These are phyloP conservation scores for Cercophora sp. DNA, from an alignment of 495 filamentous ascomycete species.

Conservation along the genomic window DNA sequence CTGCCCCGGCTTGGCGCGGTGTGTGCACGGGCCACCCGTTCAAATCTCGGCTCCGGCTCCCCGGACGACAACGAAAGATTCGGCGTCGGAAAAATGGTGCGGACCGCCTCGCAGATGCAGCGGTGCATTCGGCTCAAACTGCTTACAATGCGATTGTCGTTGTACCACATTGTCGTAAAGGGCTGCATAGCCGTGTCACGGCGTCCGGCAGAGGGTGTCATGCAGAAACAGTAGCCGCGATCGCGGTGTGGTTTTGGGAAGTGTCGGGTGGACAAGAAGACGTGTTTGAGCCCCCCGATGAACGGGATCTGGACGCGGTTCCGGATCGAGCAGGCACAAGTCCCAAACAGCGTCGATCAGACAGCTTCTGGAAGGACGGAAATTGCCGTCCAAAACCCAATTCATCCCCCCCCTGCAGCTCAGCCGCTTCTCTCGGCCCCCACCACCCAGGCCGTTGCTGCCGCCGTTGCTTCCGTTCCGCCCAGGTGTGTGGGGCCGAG, in stretches of 20 bases:
- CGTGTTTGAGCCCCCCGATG: not conserved
- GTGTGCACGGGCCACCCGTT: constrained; percentile 1
- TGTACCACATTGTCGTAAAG: constrained; percentile 1
- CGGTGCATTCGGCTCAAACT: too few species aligned
- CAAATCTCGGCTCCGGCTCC: not conserved
- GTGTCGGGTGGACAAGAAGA: too few species aligned
- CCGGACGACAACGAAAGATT: too few species aligned
- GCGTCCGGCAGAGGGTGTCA: not conserved
- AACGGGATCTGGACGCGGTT: not conserved
- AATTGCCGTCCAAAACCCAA: constrained; percentile 2
- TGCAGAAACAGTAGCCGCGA: not conserved
- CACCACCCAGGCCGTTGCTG: not conserved
- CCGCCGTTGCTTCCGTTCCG: constrained; percentile 4
- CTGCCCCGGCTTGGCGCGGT: not conserved
- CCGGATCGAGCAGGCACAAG: not conserved
- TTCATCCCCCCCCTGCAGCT: not conserved
- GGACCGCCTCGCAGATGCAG: too few species aligned
- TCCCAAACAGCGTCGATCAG: not conserved
- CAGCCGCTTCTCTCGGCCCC: not conserved
- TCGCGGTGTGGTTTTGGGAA: too few species aligned
- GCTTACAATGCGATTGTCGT: too few species aligned
- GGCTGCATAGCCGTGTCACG: not conserved
- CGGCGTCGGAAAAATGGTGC: too few species aligned
- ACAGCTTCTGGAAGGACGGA: constrained; percentile 8
- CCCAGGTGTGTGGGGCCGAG: constrained; percentile 6